Percentiles rank a stretch among this genome's conserved stretches.
phyloP scores from a whole-genome alignment of 768 basidiomycete species.

The Steccherinum ochraceum region DNA sequence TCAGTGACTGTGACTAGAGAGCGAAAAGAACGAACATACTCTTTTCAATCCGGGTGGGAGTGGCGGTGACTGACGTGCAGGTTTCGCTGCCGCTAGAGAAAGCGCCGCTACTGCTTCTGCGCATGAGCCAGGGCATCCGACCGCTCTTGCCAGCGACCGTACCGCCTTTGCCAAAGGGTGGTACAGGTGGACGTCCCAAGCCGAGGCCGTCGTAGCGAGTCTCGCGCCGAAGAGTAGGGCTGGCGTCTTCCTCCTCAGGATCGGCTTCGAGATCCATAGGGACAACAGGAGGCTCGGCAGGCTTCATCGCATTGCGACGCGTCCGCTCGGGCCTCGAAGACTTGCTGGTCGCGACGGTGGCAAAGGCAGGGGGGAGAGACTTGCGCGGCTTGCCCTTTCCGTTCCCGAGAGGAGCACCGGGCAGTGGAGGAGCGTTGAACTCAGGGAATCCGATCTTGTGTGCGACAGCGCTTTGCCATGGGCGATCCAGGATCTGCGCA shows the following conservation, averaged over 20 bases:
- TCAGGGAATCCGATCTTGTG: constrained; percentile 55
- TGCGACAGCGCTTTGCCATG: constrained; percentile 79
- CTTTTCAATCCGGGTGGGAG: constrained; percentile 50
- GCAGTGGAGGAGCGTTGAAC: constrained; percentile 24
- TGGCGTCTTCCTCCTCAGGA: constrained; percentile 50
- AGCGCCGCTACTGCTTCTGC: constrained; percentile 75
- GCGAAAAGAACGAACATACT: constrained; percentile 54
- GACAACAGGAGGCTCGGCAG: not conserved
- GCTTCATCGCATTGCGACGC: constrained; percentile 6
- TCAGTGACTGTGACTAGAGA: constrained; percentile 40
- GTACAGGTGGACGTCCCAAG: constrained; percentile 48
- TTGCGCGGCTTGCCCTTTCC: constrained; percentile 53
- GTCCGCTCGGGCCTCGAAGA: constrained; percentile 16
- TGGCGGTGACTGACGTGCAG: constrained; percentile 42
- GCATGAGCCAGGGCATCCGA: constrained; percentile 57
- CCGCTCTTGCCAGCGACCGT: constrained; percentile 15
- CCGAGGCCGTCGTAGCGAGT: constrained; percentile 59
- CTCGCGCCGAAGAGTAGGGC: constrained; percentile 51
- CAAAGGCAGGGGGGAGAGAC: constrained; percentile 72
- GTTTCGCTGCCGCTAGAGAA: constrained; percentile 74
- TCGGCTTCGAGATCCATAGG: constrained; percentile 46
- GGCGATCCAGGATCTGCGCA: constrained; percentile 46
- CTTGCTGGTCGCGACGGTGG: constrained; percentile 30
- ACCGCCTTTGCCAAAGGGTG: constrained; percentile 13
- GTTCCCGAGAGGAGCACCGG: constrained; percentile 22